A percentile compares a stretch with the other conserved stretches of the same genome.
Evolutionary conservation across 2,329 filamentous ascomycete genomes (phyloP).

Genomic region (Saccharata proteae): DNA sequence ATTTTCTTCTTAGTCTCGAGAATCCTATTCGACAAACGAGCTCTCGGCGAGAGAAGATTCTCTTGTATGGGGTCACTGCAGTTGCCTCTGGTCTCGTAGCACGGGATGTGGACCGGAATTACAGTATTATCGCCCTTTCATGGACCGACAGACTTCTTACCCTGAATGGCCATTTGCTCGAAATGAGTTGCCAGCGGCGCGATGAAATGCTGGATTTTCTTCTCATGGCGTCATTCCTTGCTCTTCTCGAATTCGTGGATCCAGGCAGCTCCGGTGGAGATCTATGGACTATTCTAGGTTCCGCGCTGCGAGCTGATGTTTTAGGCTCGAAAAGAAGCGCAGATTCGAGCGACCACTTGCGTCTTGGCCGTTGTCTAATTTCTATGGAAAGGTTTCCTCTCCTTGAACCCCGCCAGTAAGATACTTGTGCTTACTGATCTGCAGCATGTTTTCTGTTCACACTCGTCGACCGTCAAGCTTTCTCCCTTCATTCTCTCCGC

Average conservation of each 20-base stretch:
- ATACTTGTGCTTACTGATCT: no score
- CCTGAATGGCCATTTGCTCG: no score
- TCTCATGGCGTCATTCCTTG: slow-evolving; percentile 1
- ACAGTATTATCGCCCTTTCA: slow-evolving; percentile 2
- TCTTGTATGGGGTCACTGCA: slow-evolving; percentile 3
- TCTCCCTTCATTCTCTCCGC: background rate
- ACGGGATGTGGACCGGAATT: slow-evolving; percentile 4
- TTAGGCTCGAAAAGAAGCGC: no score
- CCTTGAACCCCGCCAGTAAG: no score
- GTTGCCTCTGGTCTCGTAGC: slow-evolving; percentile 3
- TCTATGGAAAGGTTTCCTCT: no score
- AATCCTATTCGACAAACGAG: slow-evolving; percentile 3
- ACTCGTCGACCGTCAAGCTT: slow-evolving; percentile 5
- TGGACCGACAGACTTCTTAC: slow-evolving; percentile 5
- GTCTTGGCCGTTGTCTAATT: no score
- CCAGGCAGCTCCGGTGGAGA: background rate
- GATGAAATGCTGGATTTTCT: background rate
- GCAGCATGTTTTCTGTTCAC: slow-evolving; percentile 3
- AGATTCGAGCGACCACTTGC: no score
- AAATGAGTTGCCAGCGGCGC: no score
- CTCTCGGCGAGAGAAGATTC: background rate
- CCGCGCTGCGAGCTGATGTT: no score
- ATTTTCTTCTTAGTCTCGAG: slow-evolving; percentile 3
- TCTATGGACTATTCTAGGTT: slow-evolving; percentile 3
- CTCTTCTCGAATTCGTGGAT: background rate